phyloP scores from a whole-genome alignment of 345 rosid genomes.

The Erucastrum elatum region DNA sequence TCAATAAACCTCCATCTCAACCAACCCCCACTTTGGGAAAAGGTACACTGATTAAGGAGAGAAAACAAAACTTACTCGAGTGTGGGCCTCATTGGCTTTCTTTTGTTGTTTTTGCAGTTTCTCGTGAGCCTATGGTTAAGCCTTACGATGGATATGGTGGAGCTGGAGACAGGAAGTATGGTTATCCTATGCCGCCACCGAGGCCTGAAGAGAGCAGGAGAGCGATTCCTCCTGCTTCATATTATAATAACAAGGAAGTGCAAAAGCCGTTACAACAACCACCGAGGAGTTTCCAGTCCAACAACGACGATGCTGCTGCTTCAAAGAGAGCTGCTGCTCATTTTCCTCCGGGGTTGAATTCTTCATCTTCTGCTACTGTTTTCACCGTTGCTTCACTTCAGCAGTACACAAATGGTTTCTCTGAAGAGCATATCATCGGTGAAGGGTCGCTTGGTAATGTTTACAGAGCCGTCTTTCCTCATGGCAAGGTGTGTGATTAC shows the following conservation, averaged over 20 bases:
- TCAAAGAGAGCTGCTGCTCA: slow-evolving; percentile 40
- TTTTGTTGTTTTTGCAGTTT: slow-evolving; percentile 43
- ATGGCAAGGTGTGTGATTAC: slow-evolving; percentile 58
- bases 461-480: slow-evolving; percentile 77
- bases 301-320: slow-evolving; percentile 44
- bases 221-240: slow-evolving; percentile 40
- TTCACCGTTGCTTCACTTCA: slow-evolving; percentile 84
- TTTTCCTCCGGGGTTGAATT: slow-evolving; percentile 42
- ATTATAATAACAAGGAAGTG: slow-evolving; percentile 27
- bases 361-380: slow-evolving; percentile 44
- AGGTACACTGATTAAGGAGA: slow-evolving; percentile 42
- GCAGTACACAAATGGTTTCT: slow-evolving; percentile 74
- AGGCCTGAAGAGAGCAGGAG: slow-evolving; percentile 41
- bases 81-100: slow-evolving; percentile 9
- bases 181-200: slow-evolving; percentile 32
- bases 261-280: slow-evolving; percentile 56
- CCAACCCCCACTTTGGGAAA: slow-evolving; percentile 41
- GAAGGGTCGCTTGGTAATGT: slow-evolving; percentile 76
- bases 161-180: slow-evolving; percentile 44
- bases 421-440: slow-evolving; percentile 77
- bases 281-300: slow-evolving; percentile 35
- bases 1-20: slow-evolving; percentile 44
- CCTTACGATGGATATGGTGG: slow-evolving; percentile 43
- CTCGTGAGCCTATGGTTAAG: slow-evolving; percentile 45
- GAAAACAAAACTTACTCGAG: background rate